phyloP scores from a whole-genome alignment of 148 eudicot species.

The Chenopodium quinoa region DNA sequence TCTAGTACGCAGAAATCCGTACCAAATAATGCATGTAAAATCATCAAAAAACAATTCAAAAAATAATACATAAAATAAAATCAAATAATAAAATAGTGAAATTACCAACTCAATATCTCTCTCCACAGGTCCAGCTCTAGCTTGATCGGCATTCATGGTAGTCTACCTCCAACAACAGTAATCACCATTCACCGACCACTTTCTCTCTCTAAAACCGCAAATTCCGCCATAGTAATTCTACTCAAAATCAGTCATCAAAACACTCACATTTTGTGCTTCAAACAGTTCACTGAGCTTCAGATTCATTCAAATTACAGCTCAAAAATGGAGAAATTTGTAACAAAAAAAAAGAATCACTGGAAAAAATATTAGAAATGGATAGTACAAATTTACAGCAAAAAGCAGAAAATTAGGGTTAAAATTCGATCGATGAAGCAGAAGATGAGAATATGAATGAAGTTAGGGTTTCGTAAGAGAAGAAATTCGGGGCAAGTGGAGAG shows the following conservation, averaged over 20 bases:
- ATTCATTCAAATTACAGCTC: background rate
- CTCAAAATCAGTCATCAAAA: conserved; percentile 3
- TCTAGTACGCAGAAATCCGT: conserved; percentile 8
- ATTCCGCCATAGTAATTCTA: conserved; percentile 4
- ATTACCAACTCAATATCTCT: conserved; percentile 45
- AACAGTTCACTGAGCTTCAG: conserved; percentile 24
- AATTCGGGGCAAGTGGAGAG: conserved; percentile 1
- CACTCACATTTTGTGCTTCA: conserved; percentile 17
- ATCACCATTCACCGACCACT: conserved; percentile 32
- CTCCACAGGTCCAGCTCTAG: conserved; percentile 40
- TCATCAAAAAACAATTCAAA: background rate
- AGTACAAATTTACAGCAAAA: background rate
- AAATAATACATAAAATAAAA: background rate
- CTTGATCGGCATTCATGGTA: conserved; percentile 37
- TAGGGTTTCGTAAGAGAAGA: conserved; percentile 6
- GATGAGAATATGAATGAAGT: background rate
- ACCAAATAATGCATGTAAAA: conserved; percentile 6
- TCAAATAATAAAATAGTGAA: background rate
- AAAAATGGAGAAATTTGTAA: background rate
- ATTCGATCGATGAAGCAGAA: background rate
- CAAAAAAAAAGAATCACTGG: too few species aligned
- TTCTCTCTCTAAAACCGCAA: conserved; percentile 22
- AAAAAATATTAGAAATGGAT: background rate
- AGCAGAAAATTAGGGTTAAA: conserved; percentile 21
- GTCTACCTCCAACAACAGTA: conserved; percentile 1